Conservation (phyloP, 139 green algal genomes). For the Gonium pectorale region DNA sequence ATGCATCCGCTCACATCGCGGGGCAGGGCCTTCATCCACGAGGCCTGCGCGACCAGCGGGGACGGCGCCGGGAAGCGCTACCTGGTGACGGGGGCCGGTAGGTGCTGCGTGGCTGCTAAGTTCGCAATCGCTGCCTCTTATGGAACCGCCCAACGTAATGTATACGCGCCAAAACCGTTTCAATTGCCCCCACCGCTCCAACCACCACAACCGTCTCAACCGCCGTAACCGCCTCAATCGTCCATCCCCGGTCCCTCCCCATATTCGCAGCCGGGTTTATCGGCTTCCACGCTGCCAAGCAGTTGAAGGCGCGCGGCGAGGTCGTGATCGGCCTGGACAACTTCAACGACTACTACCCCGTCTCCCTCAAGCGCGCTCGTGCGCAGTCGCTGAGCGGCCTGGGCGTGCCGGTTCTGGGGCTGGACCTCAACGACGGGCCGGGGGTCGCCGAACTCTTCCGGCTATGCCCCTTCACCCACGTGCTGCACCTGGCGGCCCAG, state of each 20-base stretch:
- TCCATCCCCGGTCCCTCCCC: too few relatives aligned
- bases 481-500: conserved; percentile 87
- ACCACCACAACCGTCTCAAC: too few relatives aligned
- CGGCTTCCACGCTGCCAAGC: conserved; percentile 67
- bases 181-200: too few relatives aligned
- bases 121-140: too few relatives aligned
- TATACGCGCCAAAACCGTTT: too few relatives aligned
- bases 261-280: conserved; percentile 80
- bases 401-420: conserved; percentile 68
- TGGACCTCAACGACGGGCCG: conserved; percentile 75
- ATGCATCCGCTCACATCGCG: not conserved
- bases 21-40: not conserved
- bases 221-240: too few relatives aligned
- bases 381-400: conserved; percentile 47
- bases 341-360: conserved; percentile 89
- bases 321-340: conserved; percentile 87
- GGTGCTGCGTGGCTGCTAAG: too few relatives aligned
- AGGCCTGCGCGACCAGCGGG: conserved; percentile 23
- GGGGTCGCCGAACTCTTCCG: conserved; percentile 71
- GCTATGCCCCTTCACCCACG: conserved; percentile 76
- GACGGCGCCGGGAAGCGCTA: conserved; percentile 21
- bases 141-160: too few relatives aligned
- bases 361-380: conserved; percentile 75
- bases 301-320: conserved; percentile 63
- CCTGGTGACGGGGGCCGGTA: conserved; percentile 31